Evolutionary conservation across 331 rosid genomes (phyloP), one percentile per base, ranked within the genome.

Genomic region (Phaseolus coccineus): DNA sequence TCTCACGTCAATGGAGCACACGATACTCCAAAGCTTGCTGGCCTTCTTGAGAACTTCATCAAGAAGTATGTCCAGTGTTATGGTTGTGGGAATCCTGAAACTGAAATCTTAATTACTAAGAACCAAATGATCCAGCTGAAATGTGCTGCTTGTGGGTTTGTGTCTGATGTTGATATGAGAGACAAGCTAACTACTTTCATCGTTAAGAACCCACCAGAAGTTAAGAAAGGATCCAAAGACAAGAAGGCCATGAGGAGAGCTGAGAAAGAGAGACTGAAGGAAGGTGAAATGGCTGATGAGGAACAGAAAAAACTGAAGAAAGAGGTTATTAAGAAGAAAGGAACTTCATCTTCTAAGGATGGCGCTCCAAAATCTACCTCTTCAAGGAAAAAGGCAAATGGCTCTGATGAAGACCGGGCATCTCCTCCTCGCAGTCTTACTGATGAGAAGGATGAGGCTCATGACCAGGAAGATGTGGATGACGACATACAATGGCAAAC

Each of bases 191-290:
- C 94, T n/a, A 85, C 89, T 1, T 88, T 90, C 79, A 90, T 90
- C 33, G 8, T 90, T 5, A 90, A 90, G 84, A 90, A 90, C 66
- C 94, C 94, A 66, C 91, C 94, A 0, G 94, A 90, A 64, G 27
- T 58, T 2, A 90, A 88, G 83, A 90, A 88, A 74, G 92, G 89
- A 55, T 74, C 89, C 14, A 90, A 88, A 48, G 94, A 90, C 73
- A 90, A 90, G 88, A 90, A 88, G 73, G 89, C 89, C 40, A 87
- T 88, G 94, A 79, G 94, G 74, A 90, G 89, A 65, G 94, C 94
- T 79, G 94, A 90, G 81, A 90, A 88, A 76, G 94, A 90, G 79
- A 82, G 94, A 16, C 74, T 87, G 53, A 90, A 88, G 64, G 92
- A 85, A 72, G 94, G 94, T 25, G 94, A 90, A 76, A 83, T 69